Evolutionary conservation across 2,329 filamentous ascomycete genomes (phyloP).

Genomic region (Endothia cerciana): DNA sequence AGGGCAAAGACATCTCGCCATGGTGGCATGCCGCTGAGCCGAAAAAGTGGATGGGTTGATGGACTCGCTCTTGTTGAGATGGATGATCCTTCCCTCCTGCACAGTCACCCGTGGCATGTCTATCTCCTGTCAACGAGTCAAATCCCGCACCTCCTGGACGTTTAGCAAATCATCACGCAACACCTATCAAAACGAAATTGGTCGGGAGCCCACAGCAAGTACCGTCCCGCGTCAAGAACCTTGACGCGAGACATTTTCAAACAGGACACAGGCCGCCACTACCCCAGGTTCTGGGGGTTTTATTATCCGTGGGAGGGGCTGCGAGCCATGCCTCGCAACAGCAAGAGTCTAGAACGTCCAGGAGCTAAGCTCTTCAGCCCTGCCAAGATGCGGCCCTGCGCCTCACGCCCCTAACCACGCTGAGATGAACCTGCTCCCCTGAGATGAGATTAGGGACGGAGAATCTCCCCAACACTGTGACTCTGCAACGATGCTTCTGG

Average conservation of each 20-base stretch:
- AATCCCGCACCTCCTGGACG: not conserved
- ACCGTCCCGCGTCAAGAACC: not conserved
- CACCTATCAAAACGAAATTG: conserved; percentile 6
- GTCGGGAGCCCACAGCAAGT: not conserved
- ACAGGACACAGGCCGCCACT: not conserved
- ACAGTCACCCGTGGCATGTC: not conserved
- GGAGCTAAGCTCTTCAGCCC: not conserved
- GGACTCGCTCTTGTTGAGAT: not conserved
- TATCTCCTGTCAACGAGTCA: conserved; percentile 5
- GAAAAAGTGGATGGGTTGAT: conserved; percentile 12
- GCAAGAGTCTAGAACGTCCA: not conserved
- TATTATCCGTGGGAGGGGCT: not conserved
- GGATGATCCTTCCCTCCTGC: conserved; percentile 2
- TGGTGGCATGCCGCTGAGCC: conserved; percentile 10
- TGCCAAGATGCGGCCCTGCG: not conserved
- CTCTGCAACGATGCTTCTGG: not conserved
- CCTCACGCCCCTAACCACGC: conserved; percentile 2
- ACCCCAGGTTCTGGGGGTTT: not conserved
- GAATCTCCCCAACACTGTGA: not conserved
- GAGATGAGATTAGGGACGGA: conserved; percentile 2
- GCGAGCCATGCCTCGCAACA: not conserved
- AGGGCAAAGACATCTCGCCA: conserved; percentile 15
- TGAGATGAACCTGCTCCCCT: conserved; percentile 11
- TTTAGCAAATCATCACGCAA: conserved; percentile 1
- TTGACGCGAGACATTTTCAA: conserved; percentile 1